phyloP scores from a whole-genome alignment of 805 yeast genomes.

The Gaillardinia entomophila region DNA sequence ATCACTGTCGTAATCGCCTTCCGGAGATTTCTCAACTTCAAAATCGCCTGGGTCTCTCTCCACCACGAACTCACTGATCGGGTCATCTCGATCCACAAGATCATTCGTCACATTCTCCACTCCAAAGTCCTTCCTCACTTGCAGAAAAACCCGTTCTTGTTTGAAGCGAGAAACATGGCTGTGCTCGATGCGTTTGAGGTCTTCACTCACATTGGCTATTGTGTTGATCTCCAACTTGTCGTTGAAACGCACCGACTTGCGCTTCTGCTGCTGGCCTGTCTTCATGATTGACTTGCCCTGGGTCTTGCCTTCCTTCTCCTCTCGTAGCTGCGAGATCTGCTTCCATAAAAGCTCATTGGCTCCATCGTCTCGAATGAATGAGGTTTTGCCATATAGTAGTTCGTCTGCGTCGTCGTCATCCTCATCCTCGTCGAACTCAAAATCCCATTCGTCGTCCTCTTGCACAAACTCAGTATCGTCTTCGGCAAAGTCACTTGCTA shows the following conservation, averaged over 20 bases:
- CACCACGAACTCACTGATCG: constrained; percentile 7
- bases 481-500: constrained; percentile 43
- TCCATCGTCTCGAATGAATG: no score
- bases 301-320: constrained; percentile 4
- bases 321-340: constrained; percentile 28
- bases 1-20: not conserved
- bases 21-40: not conserved
- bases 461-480: constrained; percentile 15
- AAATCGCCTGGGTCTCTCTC: constrained; percentile 4
- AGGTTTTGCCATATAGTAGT: constrained; percentile 15
- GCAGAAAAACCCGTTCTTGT: constrained; percentile 8
- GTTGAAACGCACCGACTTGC: constrained; percentile 46
- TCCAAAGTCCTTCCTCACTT: constrained; percentile 1
- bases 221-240: constrained; percentile 51
- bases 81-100: constrained; percentile 1
- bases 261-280: not conserved
- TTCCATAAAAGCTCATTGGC: constrained; percentile 31
- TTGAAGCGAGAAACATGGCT: constrained; percentile 13
- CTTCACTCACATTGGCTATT: constrained; percentile 51
- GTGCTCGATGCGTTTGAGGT: constrained; percentile 26
- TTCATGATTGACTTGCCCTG: constrained; percentile 1
- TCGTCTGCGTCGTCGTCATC: constrained; percentile 27
- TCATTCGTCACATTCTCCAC: not conserved
- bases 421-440: constrained; percentile 25
- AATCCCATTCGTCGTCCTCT: constrained; percentile 34